Evolutionary conservation across 306 rosid species (phyloP).

Genomic region (Cucurbita moschata): DNA sequence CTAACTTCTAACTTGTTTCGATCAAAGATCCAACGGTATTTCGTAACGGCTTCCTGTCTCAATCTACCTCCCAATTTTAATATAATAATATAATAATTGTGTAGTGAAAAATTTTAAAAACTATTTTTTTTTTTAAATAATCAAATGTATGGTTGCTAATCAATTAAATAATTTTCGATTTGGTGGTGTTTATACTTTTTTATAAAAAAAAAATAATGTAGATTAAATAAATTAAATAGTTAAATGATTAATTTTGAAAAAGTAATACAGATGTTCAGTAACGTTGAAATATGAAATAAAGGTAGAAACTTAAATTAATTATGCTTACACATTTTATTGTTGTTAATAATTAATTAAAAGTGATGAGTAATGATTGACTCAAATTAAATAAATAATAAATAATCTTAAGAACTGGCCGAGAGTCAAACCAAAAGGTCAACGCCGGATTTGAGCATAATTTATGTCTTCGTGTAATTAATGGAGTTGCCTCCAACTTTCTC

Average conservation of each 20-base stretch:
- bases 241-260: neutral
- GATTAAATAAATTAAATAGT: no score
- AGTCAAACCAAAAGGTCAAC: slow-evolving; percentile 2
- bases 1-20: slow-evolving; percentile 52
- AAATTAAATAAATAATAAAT: neutral
- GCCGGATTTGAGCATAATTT: neutral
- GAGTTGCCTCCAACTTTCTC: neutral
- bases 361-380: neutral
- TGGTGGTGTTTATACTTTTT: no score
- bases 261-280: neutral
- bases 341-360: neutral
- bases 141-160: no score
- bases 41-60: neutral
- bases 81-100: no score
- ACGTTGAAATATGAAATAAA: neutral
- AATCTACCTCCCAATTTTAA: no score
- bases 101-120: no score
- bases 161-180: no score
- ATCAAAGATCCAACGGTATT: slow-evolving; percentile 46
- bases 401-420: neutral
- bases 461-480: neutral
- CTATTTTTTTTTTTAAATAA: no score
- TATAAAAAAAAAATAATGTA: no score
- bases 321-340: neutral
- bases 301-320: neutral